Evolutionary conservation across 2,329 filamentous ascomycete species (phyloP), one percentile per base, ranked within the genome.

Genomic region (Phialophora tarda): DNA sequence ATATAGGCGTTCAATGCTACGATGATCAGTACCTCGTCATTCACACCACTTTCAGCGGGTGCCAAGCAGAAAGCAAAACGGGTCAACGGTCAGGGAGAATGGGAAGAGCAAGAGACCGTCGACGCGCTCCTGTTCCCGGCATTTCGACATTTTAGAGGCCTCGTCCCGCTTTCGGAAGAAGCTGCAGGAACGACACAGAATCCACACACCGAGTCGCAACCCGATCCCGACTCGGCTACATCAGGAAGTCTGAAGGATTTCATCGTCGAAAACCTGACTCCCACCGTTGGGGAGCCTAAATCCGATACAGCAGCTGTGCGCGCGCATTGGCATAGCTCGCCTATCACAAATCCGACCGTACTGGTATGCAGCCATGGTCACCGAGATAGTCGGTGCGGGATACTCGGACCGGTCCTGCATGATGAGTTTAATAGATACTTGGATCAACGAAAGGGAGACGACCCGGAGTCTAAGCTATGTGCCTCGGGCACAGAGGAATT

Each of bases 321-420:
- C 68, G 82, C 93, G 4, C 73, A 91, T n/a, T 71, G 65, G 10
- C 28, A 26, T 24, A 61, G 57, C 44, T 32, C 30, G 8, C 32
- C 60, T 1, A 61, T 64, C 51, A 60, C 65, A 12, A 80, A 79
- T 1, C 80, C 81, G 0, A 79, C 79, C 10, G 86, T 99, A 32
- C 80, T 98, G 23, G 89, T 97, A 51, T 99, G 95, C 75, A 92
- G 93, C 0, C 95, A 99, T 73, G 90, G 89, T 14, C 88, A 88
- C 2, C 84, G 95, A 11, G 95, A 99, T 75, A 81, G 83, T 73
- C 85, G 95, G 59, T 99, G 95, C 74, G 94, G 95, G 0, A 79
- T 91, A 24, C 83, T 94, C 69, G 93, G 92, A 0, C 92, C 93
- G 0, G 78, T 92, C 1, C 81, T 98, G 14, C 82, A 86, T 71